Evolutionary conservation across 805 yeast genomes (phyloP).

Genomic region (Ogataea kodamae): DNA sequence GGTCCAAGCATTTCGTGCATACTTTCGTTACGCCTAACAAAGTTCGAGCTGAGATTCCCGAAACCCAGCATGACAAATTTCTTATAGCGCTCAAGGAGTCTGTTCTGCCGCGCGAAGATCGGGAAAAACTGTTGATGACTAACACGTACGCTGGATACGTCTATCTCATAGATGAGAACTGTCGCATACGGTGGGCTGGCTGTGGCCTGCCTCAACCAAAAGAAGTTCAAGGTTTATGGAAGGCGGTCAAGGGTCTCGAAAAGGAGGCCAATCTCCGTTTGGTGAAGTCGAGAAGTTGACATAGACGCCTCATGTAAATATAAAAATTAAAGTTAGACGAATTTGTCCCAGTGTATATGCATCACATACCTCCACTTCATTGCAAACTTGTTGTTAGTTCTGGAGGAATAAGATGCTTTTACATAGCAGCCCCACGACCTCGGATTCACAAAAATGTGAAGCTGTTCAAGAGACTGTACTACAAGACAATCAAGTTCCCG

Average conservation of each 20-base stretch:
- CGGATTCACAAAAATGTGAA: not conserved
- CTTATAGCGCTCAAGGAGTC: slow-evolving; percentile 57
- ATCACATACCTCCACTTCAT: slow-evolving; percentile 7
- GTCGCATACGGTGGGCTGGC: slow-evolving; percentile 86
- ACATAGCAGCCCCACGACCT: slow-evolving; percentile 4
- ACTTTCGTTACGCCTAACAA: slow-evolving; percentile 47
- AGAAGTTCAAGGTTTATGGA: slow-evolving; percentile 65
- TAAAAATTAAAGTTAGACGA: not conserved
- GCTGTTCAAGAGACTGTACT: slow-evolving; percentile 1
- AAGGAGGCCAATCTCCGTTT: slow-evolving; percentile 37
- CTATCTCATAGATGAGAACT: slow-evolving; percentile 69
- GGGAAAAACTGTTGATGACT: slow-evolving; percentile 59
- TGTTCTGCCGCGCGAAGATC: slow-evolving; percentile 52
- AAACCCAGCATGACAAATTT: slow-evolving; percentile 45
- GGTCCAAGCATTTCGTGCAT: slow-evolving; percentile 63
- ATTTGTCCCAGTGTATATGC: slow-evolving; percentile 2
- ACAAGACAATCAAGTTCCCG: slow-evolving; percentile 3
- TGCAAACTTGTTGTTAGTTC: slow-evolving; percentile 13
- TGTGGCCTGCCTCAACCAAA: slow-evolving; percentile 74
- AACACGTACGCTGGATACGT: slow-evolving; percentile 83
- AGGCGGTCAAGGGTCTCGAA: slow-evolving; percentile 56
- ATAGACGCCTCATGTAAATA: slow-evolving; percentile 14
- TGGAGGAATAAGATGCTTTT: slow-evolving; percentile 14
- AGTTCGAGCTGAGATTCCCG: slow-evolving; percentile 23
- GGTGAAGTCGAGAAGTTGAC: slow-evolving; percentile 10